Conservation (phyloP, 208 protist species). For the Vickermania spadyakhi region DNA sequence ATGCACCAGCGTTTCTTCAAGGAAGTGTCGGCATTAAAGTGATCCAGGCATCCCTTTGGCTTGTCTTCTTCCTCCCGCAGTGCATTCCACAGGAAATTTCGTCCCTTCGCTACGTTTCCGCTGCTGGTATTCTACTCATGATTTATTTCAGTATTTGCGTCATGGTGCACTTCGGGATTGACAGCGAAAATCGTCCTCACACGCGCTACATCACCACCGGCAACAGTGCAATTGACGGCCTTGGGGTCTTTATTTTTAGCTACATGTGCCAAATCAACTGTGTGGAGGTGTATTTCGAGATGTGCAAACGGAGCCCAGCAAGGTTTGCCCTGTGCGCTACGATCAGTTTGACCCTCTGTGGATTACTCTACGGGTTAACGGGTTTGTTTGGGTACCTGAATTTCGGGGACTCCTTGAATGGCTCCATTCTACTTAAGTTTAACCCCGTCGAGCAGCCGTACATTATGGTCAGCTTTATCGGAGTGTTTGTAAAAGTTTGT, state of each 20-base stretch:
- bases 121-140: slow-evolving; percentile 18
- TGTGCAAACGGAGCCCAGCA: slow-evolving; percentile 11
- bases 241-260: slow-evolving; percentile 30
- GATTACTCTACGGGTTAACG: slow-evolving; percentile 7
- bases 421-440: slow-evolving; percentile 17
- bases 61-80: slow-evolving; percentile 29
- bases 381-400: slow-evolving; percentile 14
- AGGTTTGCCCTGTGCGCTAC: slow-evolving; percentile 8
- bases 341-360: slow-evolving; percentile 17
- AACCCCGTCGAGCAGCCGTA: slow-evolving; percentile 5
- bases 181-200: slow-evolving; percentile 6
- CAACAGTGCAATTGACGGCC: slow-evolving; percentile 13
- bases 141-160: slow-evolving; percentile 18
- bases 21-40: slow-evolving; percentile 4
- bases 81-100: slow-evolving; percentile 24
- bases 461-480: slow-evolving; percentile 5
- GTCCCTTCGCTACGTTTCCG: slow-evolving; percentile 24
- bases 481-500: slow-evolving; percentile 7
- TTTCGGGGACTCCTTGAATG: slow-evolving; percentile 8
- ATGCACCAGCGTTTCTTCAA: slow-evolving; percentile 11
- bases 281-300: slow-evolving; percentile 24
- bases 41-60: slow-evolving; percentile 9
- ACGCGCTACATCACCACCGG: slow-evolving; percentile 3
- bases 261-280: slow-evolving; percentile 32
- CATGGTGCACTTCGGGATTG: slow-evolving; percentile 11